A percentile compares a stretch with the other conserved stretches of the same genome.
Evolutionary conservation across 2,329 filamentous ascomycete species (phyloP).

Genomic region (Calonectria pseudoturangicola): DNA sequence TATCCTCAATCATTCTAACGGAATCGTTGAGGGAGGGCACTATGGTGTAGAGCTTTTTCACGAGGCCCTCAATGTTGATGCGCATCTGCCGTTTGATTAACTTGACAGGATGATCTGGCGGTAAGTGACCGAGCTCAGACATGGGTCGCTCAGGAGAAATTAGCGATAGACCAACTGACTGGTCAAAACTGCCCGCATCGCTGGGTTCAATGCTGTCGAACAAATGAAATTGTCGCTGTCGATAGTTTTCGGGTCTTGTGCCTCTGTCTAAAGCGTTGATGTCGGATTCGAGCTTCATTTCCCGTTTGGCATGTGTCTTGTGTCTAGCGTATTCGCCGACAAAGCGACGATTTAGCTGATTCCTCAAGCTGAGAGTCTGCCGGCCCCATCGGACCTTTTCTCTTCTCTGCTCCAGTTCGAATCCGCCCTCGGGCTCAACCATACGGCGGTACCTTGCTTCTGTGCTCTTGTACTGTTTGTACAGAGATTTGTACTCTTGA

Average conservation of each 20-base stretch:
- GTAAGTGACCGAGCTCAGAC: not conserved
- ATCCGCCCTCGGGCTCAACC: not conserved
- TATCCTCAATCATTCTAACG: not conserved
- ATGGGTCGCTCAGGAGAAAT: constrained; percentile 6
- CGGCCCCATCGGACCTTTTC: constrained; percentile 4
- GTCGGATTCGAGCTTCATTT: not conserved
- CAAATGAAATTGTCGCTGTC: not conserved
- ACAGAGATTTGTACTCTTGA: constrained; percentile 12
- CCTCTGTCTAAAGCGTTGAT: not conserved
- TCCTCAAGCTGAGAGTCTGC: not conserved
- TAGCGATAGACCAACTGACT: not conserved
- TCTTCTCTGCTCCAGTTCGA: not conserved
- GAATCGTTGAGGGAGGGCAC: not conserved
- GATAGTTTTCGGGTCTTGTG: not conserved
- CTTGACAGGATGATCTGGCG: constrained; percentile 1
- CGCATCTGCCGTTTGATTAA: constrained; percentile 7
- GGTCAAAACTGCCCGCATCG: not conserved
- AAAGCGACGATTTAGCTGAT: constrained; percentile 2
- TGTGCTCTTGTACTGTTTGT: constrained; percentile 1
- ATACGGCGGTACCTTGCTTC: constrained; percentile 1
- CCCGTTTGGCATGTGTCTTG: not conserved
- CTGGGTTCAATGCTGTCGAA: not conserved
- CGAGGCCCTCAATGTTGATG: not conserved
- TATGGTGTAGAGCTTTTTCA: not conserved
- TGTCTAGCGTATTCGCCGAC: constrained; percentile 10